A percentile compares a stretch with the other conserved stretches of the same genome.
Evolutionary conservation across 257 asterid genomes (phyloP).

Genomic region (Nicotiana obtusifolia): DNA sequence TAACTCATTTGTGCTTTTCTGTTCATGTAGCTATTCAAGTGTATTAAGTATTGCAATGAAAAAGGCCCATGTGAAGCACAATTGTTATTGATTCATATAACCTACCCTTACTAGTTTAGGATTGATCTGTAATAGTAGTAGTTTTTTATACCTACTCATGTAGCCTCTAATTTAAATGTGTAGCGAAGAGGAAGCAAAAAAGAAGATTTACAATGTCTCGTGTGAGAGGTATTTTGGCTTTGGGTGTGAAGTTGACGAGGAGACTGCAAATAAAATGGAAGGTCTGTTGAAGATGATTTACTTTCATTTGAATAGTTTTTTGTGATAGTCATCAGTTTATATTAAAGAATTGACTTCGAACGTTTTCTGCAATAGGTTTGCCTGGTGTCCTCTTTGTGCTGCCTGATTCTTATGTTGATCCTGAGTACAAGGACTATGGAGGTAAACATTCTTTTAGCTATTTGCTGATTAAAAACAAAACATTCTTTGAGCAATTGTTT

Average conservation of each 20-base stretch:
- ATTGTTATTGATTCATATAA: not conserved
- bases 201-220: slow-evolving; percentile 27
- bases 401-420: slow-evolving; percentile 82
- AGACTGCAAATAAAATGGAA: slow-evolving; percentile 76
- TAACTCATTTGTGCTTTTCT: not conserved
- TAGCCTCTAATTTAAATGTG: not conserved
- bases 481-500: not conserved
- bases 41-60: not conserved
- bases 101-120: not conserved
- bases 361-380: slow-evolving; percentile 29
- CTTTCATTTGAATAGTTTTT: not conserved
- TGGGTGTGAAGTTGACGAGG: slow-evolving; percentile 82
- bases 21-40: not conserved
- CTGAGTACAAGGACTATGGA: slow-evolving; percentile 80
- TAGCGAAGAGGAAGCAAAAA: slow-evolving; percentile 30
- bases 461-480: not conserved
- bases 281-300: slow-evolving; percentile 26
- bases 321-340: not conserved
- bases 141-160: not conserved
- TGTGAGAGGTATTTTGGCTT: slow-evolving; percentile 56
- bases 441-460: slow-evolving; percentile 26
- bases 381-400: slow-evolving; percentile 82
- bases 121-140: not conserved
- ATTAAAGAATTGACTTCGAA: not conserved
- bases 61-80: not conserved